Base-by-base conservation (phyloP, 306 rosid genomes). In the Quercus ilex region DNA sequence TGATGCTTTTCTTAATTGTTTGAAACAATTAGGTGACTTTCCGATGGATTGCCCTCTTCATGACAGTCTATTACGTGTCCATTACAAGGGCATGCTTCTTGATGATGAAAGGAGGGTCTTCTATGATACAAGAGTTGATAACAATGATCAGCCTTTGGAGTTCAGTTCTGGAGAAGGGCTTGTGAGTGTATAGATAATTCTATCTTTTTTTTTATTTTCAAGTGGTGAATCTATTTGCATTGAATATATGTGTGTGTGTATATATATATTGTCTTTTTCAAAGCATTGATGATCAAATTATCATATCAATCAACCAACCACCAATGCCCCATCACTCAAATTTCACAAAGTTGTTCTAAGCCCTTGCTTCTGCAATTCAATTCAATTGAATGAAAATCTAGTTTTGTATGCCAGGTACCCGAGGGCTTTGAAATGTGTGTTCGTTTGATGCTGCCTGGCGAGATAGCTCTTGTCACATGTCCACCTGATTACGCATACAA, bases 31-130 rank as follows among this genome's bases (percentile, higher is more conserved):
- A 96, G 99, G 99, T 76, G 99, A 96, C 4, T 96, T 96, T 82
- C 99, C 99, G 17, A 96, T 96, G 99, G 99, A 96, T 83, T 96
- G 99, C 85, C 99, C 98, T 69, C 99, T 96, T 77, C 98, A 96
- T 23, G 99, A 96, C 87, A 96, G 98, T 81, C 90, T 90, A 52
- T 88, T 96, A 62, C 90, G 80, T 4, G 94, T 96, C 56, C 99
- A 96, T 84, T 96, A 91, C 88, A 91, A 96, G 93, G 99, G 96
- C 73, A 91, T 86, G 87, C 79, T 93, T 78, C 90, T 89, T 71
- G 64, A 82, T 57, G 93, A 88, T 74, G 92, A 88, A 85, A 95
- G 90, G 69, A 87, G 73, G 46, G 85, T 89, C 74, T 96, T 96
- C 78, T 91, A 83, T 74, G 97, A 96, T 83, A 90, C 99, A 53